Base-by-base conservation (phyloP, 2,329 filamentous ascomycete species). In the Aspergillus brasiliensis region DNA sequence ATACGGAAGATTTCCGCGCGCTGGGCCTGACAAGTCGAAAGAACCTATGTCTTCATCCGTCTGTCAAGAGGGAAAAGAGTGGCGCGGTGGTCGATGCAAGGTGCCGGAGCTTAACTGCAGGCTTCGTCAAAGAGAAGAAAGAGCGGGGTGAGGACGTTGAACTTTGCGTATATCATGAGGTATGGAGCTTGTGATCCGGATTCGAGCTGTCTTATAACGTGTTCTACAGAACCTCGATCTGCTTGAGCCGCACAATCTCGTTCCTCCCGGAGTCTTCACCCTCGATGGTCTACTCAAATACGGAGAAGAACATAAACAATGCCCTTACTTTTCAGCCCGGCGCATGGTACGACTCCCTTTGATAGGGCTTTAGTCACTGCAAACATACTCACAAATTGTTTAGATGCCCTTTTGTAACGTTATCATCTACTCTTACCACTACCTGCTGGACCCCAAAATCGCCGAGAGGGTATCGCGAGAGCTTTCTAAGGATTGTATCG, bases 381-480 rank as follows among this genome's bases (percentile, higher is more conserved):
- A n/a, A 13, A 25, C 15, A 28, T 23, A 21, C 69, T 75, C 64
- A 73, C 61, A 8, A 52, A 21, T n/a, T 31, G 28, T 15, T 47
- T 13, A 92, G 90, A 98, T 99, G 94, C 90, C 95, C 70, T 98
- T 93, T 73, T 99, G 95, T 84, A 98, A 99, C 74, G 92, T 99
- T 72, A 97, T 99, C 71, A 99, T 99, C 67, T 99, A 99, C 80
- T 99, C 95, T 0, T 99, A 99, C 73, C 95, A 99, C 77, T 99
- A 99, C 72, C 86, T 99, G 3, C 86, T 99, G 15, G 96, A 99
- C 70, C 95, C 95, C 2, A 99, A 99, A 75, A 99, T 99, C 69
- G 95, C 95, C 11, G 95, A 99, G 73, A 79, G 94, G 59, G 93
- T 98, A 2, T 98, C 95, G 0, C 92, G 90, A 75, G 95, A 99